Percentiles rank a stretch among this genome's conserved stretches.
phyloP scores from a whole-genome alignment of 1,139 yeast genomes.

The Saccharomyces hybrid region DNA sequence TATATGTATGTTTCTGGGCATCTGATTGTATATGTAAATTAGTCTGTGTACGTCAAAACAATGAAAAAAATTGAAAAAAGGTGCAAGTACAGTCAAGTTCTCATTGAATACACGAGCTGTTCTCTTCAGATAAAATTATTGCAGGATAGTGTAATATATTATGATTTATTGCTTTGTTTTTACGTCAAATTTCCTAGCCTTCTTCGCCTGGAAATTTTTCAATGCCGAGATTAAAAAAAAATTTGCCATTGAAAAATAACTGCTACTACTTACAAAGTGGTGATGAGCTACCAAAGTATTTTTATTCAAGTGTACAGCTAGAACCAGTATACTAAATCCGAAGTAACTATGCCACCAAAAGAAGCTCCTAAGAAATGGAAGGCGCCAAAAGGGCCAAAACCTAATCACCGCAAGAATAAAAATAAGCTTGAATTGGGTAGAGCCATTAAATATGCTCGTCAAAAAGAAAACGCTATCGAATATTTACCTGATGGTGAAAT shows the following conservation, averaged over 20 bases:
- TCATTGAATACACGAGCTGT: too few species aligned
- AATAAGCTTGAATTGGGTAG: constrained; percentile 83
- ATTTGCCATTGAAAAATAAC: neutral
- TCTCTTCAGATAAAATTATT: too few species aligned
- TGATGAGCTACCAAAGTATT: neutral
- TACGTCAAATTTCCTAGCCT: neutral
- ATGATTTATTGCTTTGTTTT: neutral
- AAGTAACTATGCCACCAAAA: constrained; percentile 36
- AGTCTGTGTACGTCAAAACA: neutral
- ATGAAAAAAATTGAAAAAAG: too few species aligned
- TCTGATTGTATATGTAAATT: neutral
- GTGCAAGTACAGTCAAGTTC: too few species aligned
- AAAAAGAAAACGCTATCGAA: constrained; percentile 60
- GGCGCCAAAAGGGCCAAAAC: constrained; percentile 88
- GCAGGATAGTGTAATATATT: neutral
- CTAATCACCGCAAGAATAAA: constrained; percentile 75
- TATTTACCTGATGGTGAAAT: constrained; percentile 78
- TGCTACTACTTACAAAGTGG: neutral
- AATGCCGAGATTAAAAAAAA: neutral
- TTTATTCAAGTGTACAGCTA: neutral
- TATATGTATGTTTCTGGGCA: neutral
- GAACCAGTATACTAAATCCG: neutral
- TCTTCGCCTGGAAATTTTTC: neutral
- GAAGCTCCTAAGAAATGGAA: constrained; percentile 47
- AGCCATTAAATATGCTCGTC: constrained; percentile 71